Evolutionary conservation across 2,329 filamentous ascomycete genomes (phyloP).

Genomic region (Alternaria panax): DNA sequence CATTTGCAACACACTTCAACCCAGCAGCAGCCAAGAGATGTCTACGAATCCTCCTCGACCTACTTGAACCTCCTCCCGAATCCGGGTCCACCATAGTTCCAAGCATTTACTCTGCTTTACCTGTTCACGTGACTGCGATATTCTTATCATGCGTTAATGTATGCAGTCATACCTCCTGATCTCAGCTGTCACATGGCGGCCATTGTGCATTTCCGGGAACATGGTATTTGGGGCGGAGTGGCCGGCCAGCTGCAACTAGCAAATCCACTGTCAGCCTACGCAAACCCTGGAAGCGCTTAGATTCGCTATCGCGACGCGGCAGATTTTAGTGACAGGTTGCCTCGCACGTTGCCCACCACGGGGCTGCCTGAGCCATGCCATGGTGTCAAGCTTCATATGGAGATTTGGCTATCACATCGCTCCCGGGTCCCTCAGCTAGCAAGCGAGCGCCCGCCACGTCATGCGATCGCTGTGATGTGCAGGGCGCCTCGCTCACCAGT

Average conservation of each 20-base stretch:
- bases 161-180: slow-evolving; percentile 8
- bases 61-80: neutral
- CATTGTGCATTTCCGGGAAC: slow-evolving; percentile 23
- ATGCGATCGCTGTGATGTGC: slow-evolving; percentile 5
- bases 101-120: neutral
- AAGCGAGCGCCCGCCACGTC: slow-evolving; percentile 18
- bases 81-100: neutral
- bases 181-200: slow-evolving; percentile 7
- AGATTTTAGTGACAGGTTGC: neutral
- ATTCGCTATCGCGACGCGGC: neutral
- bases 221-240: slow-evolving; percentile 21
- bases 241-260: slow-evolving; percentile 5
- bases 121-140: slow-evolving; percentile 2
- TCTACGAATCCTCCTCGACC: neutral
- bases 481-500: slow-evolving; percentile 8
- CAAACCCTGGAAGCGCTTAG: neutral
- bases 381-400: slow-evolving; percentile 6
- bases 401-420: neutral
- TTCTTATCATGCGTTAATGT: slow-evolving; percentile 3
- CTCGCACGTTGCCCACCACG: neutral
- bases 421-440: slow-evolving; percentile 10
- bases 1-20: neutral
- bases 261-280: neutral
- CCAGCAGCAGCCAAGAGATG: neutral
- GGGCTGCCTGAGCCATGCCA: slow-evolving; percentile 8